Conservation (phyloP, 2,329 filamentous ascomycete genomes). For the Cercospora brassicicola region DNA sequence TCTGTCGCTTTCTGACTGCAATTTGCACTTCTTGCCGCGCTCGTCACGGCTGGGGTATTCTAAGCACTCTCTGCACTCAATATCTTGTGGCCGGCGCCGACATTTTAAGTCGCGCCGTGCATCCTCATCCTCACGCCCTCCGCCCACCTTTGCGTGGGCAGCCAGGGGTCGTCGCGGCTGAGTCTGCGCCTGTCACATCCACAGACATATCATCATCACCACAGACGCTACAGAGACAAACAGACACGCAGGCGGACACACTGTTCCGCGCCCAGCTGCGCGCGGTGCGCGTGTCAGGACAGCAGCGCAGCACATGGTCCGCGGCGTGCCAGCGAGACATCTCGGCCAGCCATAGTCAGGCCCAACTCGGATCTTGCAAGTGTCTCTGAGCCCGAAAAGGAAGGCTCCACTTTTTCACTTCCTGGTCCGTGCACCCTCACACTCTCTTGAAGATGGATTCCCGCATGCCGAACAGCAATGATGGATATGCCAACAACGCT, state of each 20-base stretch:
- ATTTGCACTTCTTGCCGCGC: constrained; percentile 17
- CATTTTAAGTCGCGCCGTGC: constrained; percentile 30
- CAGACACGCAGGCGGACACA: constrained; percentile 8
- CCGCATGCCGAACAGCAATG: constrained; percentile 21
- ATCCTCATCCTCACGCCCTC: constrained; percentile 14
- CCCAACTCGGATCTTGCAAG: constrained; percentile 13
- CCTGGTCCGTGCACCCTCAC: constrained; percentile 7
- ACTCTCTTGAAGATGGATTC: constrained; percentile 5
- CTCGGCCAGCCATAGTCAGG: constrained; percentile 13
- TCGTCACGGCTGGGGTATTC: constrained; percentile 18
- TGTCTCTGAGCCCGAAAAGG: constrained; percentile 10
- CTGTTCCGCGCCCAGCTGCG: neutral
- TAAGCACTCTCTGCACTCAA: constrained; percentile 16
- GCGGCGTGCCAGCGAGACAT: constrained; percentile 15
- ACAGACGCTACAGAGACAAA: neutral
- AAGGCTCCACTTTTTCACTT: constrained; percentile 6
- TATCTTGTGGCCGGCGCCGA: constrained; percentile 20
- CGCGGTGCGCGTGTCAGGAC: constrained; percentile 7
- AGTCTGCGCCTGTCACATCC: constrained; percentile 7
- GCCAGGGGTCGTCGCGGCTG: constrained; percentile 15
- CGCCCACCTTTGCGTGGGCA: constrained; percentile 15
- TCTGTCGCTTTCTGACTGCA: constrained; percentile 19
- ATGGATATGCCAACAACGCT: constrained; percentile 33
- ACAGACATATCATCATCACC: neutral
- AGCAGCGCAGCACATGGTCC: constrained; percentile 8